These are phyloP conservation scores for Bruguiera sexangula DNA, from an alignment of 345 rosid species.

Conservation along the genomic window DNA sequence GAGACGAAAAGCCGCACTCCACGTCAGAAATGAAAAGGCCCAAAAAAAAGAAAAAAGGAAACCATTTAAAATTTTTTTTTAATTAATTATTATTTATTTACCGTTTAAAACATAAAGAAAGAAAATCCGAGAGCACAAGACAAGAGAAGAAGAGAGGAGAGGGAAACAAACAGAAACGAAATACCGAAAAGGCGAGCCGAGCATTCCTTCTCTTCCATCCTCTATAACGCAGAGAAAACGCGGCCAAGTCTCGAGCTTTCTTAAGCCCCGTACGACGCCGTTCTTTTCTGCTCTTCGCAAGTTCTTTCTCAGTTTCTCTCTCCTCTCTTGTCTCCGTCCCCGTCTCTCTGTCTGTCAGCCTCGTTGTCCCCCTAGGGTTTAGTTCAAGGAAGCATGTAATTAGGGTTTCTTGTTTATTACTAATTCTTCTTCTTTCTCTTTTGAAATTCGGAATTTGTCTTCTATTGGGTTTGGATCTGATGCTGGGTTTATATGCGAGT, in stretches of 20 bases:
- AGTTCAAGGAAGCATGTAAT: background rate
- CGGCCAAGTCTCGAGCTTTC: conserved; percentile 2
- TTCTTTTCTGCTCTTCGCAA: no score
- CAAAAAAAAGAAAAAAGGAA: no score
- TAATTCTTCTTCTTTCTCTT: background rate
- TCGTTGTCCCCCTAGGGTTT: background rate
- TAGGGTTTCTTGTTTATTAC: conserved; percentile 16
- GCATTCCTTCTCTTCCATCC: background rate
- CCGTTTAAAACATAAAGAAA: no score
- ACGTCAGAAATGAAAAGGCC: no score
- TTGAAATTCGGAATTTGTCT: background rate
- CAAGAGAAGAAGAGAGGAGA: background rate
- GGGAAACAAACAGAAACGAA: no score
- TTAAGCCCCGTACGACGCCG: background rate
- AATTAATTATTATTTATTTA: no score
- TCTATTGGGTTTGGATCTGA: background rate
- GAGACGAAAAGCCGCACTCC: no score
- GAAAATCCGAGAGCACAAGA: background rate
- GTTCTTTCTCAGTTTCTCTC: background rate
- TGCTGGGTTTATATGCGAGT: background rate
- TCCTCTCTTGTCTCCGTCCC: background rate
- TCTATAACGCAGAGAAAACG: background rate
- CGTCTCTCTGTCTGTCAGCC: background rate
- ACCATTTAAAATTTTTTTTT: no score
- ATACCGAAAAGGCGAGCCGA: background rate